Evolutionary conservation across 441 rosid genomes (phyloP), one percentile per base, ranked within the genome.

Genomic region (Lepidium campestre): DNA sequence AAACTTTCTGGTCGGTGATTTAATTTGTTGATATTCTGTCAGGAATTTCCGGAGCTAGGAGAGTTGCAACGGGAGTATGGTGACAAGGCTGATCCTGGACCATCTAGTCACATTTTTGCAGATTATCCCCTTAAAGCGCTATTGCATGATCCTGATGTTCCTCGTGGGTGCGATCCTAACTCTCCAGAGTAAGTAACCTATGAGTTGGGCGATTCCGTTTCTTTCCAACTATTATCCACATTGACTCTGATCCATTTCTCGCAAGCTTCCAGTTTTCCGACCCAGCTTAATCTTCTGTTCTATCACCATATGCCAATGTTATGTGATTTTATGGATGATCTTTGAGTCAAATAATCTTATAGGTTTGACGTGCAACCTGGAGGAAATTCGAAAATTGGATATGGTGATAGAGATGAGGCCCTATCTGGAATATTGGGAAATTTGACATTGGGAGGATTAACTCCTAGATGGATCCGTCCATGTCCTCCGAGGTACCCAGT

Each of bases 321-420:
- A 5, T 54, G 59, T 62, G 64, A 49, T 25, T 40, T 17, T 57
- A 27, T 63, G 45, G 47, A 42, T 68, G 62, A 62, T 57, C 53
- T 10, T 15, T 40, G 27, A 45, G 57, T 71, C 36, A 27, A 53
- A 53, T 54, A 20, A 50, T 73, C 44, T 69, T 78, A 53, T 68
- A 94, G 97, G 88, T 86, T 94, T 80, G 94, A 91, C 73, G 75
- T 89, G 82, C 93, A 84, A 80, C 79, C 83, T 40, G 93, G 93
- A 72, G 78, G 60, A 66, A 85, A 87, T 75, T 59, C 80, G 63
- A 91, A 88, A 83, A 81, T 86, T 77, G 99, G 96, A 76, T 81
- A 81, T 68, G 99, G 99, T 68, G 92, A 88, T 74, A 83, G 93
- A 80, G 90, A 88, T 62, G 96, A 91, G 75, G 70, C 83, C 73